Percentiles rank a stretch among this genome's conserved stretches.
Evolutionary conservation across 768 basidiomycete species (phyloP).

Genomic region (Termitomyces sp.): DNA sequence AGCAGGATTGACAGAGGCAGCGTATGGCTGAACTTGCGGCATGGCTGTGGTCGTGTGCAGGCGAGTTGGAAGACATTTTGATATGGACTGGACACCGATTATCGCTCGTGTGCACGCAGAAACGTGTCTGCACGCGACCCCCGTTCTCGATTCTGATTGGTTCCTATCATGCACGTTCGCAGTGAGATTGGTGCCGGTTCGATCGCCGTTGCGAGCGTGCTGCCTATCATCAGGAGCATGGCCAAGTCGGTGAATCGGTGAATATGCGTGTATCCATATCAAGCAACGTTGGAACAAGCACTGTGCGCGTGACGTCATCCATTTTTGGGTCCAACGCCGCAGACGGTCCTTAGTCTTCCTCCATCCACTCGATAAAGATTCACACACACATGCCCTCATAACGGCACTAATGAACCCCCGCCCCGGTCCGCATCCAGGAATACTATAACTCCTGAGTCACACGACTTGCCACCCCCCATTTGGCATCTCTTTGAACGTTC

Average conservation of each 20-base stretch:
- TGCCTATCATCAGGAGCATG: not conserved
- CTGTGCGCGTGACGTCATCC: not conserved
- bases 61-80: not conserved
- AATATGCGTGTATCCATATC: not conserved
- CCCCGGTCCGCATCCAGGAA: too few species aligned
- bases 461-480: not conserved
- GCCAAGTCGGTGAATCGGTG: not conserved
- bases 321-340: not conserved
- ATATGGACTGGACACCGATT: not conserved
- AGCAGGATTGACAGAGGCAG: conserved; percentile 37
- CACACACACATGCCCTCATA: not conserved
- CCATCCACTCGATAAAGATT: not conserved
- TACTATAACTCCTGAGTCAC: not conserved
- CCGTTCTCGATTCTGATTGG: conserved; percentile 27
- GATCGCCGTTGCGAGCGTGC: not conserved
- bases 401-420: not conserved
- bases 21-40: conserved; percentile 19
- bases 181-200: not conserved
- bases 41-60: conserved; percentile 3
- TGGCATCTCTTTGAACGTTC: not conserved
- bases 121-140: conserved; percentile 37
- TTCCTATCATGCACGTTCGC: conserved; percentile 30
- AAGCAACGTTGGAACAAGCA: not conserved
- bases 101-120: conserved; percentile 31
- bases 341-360: not conserved